Conservation (phyloP, 495 filamentous ascomycete species). For the Penicillium psychrofluorescens region DNA sequence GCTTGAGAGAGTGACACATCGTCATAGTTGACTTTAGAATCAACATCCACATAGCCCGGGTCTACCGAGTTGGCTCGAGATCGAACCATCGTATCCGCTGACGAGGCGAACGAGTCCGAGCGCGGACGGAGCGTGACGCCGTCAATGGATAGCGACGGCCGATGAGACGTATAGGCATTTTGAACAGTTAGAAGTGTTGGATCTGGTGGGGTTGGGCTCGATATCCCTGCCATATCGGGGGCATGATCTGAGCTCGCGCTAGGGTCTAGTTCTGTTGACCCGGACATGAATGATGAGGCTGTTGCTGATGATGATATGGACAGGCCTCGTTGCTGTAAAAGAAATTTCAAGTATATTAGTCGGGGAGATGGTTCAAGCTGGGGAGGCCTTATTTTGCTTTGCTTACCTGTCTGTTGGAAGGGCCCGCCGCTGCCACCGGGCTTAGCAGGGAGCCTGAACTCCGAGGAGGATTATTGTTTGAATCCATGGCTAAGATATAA, state of each 20-base stretch:
- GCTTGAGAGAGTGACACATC: slow-evolving; percentile 45
- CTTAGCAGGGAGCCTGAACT: slow-evolving; percentile 6
- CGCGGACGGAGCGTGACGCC: slow-evolving; percentile 44
- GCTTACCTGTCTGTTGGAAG: slow-evolving; percentile 18
- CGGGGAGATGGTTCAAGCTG: background rate
- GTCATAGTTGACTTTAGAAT: slow-evolving; percentile 28
- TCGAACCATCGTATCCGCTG: slow-evolving; percentile 27
- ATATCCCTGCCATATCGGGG: slow-evolving; percentile 21
- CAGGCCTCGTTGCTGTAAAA: background rate
- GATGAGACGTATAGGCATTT: slow-evolving; percentile 17
- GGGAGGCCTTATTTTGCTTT: background rate
- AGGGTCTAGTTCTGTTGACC: slow-evolving; percentile 16
- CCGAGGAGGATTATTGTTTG: too few species aligned
- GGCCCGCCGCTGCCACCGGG: slow-evolving; percentile 11
- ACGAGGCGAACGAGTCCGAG: slow-evolving; percentile 40
- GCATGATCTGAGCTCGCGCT: slow-evolving; percentile 18
- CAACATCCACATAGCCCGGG: slow-evolving; percentile 6
- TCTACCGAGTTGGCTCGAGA: slow-evolving; percentile 38
- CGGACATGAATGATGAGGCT: slow-evolving; percentile 13
- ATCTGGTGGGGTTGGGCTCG: slow-evolving; percentile 1
- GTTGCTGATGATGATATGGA: slow-evolving; percentile 14
- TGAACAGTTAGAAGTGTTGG: slow-evolving; percentile 24
- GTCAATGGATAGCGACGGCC: slow-evolving; percentile 35
- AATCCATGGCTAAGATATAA: background rate
- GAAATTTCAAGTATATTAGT: too few species aligned